Percentiles rank a stretch among this genome's conserved stretches.
phyloP scores from a whole-genome alignment of 2,329 filamentous ascomycete genomes.

The Cephalotrichum gorgonifer region DNA sequence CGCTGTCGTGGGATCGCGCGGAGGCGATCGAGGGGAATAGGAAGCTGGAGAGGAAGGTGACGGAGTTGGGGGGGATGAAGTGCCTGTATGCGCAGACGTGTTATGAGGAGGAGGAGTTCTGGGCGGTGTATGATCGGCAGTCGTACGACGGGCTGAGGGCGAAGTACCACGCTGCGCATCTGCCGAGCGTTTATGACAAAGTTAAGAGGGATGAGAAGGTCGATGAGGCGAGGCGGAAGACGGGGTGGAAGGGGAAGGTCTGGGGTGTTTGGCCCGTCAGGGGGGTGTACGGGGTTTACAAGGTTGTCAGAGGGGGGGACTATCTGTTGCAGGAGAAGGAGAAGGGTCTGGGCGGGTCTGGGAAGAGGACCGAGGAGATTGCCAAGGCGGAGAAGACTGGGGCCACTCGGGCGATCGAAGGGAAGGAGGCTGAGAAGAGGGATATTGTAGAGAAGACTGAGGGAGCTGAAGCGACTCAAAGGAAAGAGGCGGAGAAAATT shows the following conservation, averaged over 20 bases:
- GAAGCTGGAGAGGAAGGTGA: conserved; percentile 47
- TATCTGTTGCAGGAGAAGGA: conserved; percentile 29
- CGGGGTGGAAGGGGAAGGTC: conserved; percentile 20
- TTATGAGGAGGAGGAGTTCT: conserved; percentile 59
- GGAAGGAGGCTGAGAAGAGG: too few species aligned
- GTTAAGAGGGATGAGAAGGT: conserved; percentile 27
- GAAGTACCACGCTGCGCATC: conserved; percentile 46
- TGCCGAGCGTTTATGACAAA: conserved; percentile 60
- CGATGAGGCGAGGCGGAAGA: conserved; percentile 16
- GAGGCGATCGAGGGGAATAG: conserved; percentile 46
- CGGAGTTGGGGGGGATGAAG: conserved; percentile 53
- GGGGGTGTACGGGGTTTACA: conserved; percentile 35
- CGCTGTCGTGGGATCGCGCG: conserved; percentile 26
- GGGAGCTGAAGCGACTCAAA: too few species aligned
- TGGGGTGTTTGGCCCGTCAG: conserved; percentile 29
- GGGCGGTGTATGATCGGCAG: conserved; percentile 48
- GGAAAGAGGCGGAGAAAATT: too few species aligned
- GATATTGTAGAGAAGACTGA: too few species aligned
- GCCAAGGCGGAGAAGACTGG: too few species aligned
- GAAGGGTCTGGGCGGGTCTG: not conserved
- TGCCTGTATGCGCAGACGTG: conserved; percentile 62
- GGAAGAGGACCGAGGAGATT: too few species aligned
- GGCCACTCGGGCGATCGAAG: too few species aligned
- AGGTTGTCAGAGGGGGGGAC: conserved; percentile 31
- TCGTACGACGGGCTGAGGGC: conserved; percentile 48